Percentiles rank a stretch among this genome's conserved stretches.
Evolutionary conservation across 1,284 basidiomycete species (phyloP).

Genomic region (Neonothopanus nambi): DNA sequence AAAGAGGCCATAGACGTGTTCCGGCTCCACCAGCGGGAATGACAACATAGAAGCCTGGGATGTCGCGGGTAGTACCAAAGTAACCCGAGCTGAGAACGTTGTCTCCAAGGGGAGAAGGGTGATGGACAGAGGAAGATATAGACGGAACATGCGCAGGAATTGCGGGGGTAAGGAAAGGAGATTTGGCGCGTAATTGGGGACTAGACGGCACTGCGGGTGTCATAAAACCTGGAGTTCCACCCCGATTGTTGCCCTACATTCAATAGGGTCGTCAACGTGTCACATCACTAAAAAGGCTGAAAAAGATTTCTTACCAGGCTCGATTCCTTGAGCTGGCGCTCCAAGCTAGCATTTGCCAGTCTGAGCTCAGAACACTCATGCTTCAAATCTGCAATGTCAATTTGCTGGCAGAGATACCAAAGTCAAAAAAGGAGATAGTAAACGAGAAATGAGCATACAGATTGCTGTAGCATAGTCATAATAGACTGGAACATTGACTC

Average conservation of each 20-base stretch:
- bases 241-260: constrained; percentile 27
- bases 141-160: constrained; percentile 45
- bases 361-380: constrained; percentile 74
- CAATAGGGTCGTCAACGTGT: neutral
- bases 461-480: constrained; percentile 68
- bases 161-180: constrained; percentile 68
- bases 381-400: constrained; percentile 67
- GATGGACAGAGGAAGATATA: constrained; percentile 38
- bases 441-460: constrained; percentile 46
- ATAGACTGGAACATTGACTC: constrained; percentile 77
- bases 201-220: constrained; percentile 70
- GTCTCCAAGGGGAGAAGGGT: constrained; percentile 73
- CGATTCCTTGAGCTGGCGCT: constrained; percentile 70
- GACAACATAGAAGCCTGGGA: constrained; percentile 85
- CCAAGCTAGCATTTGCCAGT: constrained; percentile 68
- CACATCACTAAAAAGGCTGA: neutral
- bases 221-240: constrained; percentile 59
- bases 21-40: constrained; percentile 85
- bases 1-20: constrained; percentile 83
- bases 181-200: constrained; percentile 69
- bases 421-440: constrained; percentile 13
- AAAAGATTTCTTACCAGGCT: constrained; percentile 46
- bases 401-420: constrained; percentile 45
- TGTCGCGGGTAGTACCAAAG: constrained; percentile 53
- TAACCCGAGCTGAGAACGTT: constrained; percentile 55